A percentile compares a stretch with the other conserved stretches of the same genome.
Evolutionary conservation across 768 basidiomycete species (phyloP).

Genomic region (Suillus cothurnatus): DNA sequence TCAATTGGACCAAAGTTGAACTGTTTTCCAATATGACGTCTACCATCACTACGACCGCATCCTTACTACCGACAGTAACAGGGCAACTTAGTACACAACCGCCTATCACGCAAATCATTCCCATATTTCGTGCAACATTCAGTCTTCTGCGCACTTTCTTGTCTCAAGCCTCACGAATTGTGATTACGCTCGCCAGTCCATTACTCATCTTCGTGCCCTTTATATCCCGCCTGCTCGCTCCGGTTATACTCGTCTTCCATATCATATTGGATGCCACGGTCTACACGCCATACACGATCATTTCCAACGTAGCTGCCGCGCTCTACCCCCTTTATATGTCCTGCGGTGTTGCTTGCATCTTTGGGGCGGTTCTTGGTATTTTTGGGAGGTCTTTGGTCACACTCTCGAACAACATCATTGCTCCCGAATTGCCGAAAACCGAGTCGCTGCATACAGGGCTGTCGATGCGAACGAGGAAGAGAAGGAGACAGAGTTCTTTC

Average conservation of each 20-base stretch:
- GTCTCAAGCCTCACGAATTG: constrained; percentile 8
- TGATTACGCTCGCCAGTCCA: constrained; percentile 20
- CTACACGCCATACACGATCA: constrained; percentile 45
- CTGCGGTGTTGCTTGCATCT: constrained; percentile 56
- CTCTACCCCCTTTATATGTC: constrained; percentile 61
- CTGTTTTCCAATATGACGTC: background rate
- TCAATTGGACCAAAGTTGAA: background rate
- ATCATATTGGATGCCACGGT: constrained; percentile 45
- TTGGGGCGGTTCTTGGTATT: constrained; percentile 48
- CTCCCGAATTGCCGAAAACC: background rate
- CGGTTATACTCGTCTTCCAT: constrained; percentile 44
- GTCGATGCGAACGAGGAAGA: constrained; percentile 1
- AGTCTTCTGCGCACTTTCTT: constrained; percentile 18
- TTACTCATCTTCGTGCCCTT: constrained; percentile 27
- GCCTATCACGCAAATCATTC: constrained; percentile 28
- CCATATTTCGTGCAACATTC: constrained; percentile 16
- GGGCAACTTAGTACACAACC: constrained; percentile 13
- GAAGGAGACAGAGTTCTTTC: constrained; percentile 1
- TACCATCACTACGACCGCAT: background rate
- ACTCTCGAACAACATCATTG: background rate
- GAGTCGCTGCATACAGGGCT: background rate
- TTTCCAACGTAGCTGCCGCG: constrained; percentile 41
- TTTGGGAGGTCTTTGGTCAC: constrained; percentile 26
- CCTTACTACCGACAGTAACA: constrained; percentile 2
- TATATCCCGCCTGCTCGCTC: constrained; percentile 47